Evolutionary conservation across 176 grass and related monocot species (phyloP), one percentile per base, ranked within the genome.

Genomic region (Oryza meridionalis): DNA sequence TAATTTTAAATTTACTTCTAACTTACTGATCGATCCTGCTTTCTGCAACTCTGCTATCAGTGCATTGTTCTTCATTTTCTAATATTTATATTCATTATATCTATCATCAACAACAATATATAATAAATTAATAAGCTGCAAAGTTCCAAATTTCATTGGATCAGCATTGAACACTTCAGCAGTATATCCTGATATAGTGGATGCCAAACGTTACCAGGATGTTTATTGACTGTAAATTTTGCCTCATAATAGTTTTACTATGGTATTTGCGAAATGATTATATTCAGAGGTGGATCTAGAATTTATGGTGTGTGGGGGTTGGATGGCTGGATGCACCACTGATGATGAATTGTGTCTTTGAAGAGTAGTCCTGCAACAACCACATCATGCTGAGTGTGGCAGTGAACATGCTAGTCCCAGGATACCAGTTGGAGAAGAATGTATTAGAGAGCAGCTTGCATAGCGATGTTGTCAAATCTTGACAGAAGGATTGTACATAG

Each of bases 221-320:
- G 38, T 17, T 9, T 73, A 29, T 44, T 62, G 19, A 65, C 21
- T n/a, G 40, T 65, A 81, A 46, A 81, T 77, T 71, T 21, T 32
- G 17, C 77, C 7, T 50, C 17, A 68, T 69, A 51, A 89, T 31
- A 43, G 15, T 42, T 71, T 40, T 76, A 85, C 82, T 47, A 17
- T 27, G 16, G 29, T 70, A 89, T 85, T 81, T 42, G 11, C 29
- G 31, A 72, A 7, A 35, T 59, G 13, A 45, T 49, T n/a, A 65
- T 75, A 35, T 38, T 81, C 49, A 76, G 14, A 81, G n/a, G 70
- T 76, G 49, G 76, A 84, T 89, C 70, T 69, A 64, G 47, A 88
- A 29, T 75, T 77, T 62, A 75, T 84, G 45, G 26, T 49, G 27
- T 79, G 35, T 62, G 70, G 24, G 45, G 62, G 15, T 65, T 51